These are phyloP conservation scores for Coemansia sp. DNA, from an alignment of 192 early-diverging fungal genomes.

Conservation along the genomic window DNA sequence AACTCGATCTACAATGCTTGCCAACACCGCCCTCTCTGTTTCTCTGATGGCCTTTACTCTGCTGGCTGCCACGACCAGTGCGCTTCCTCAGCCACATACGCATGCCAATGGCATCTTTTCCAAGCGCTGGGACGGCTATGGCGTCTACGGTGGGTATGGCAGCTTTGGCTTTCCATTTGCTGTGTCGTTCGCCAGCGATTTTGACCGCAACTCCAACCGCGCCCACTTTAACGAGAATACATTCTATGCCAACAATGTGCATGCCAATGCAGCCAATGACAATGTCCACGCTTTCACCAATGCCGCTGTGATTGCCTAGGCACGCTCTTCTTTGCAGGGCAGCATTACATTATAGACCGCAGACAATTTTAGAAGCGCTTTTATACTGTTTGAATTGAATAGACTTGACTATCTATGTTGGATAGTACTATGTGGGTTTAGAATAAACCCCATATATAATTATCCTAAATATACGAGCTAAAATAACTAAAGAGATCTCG, in stretches of 20 bases:
- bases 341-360: too few species aligned
- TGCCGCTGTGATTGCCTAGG: constrained; percentile 65
- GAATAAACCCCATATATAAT: too few species aligned
- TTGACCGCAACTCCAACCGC: constrained; percentile 8
- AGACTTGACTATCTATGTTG: too few species aligned
- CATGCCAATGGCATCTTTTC: background rate
- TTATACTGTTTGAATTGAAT: too few species aligned
- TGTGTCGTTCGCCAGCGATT: constrained; percentile 7
- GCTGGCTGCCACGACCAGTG: background rate
- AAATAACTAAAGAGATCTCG: too few species aligned
- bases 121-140: background rate
- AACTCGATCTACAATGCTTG: background rate
- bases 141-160: background rate
- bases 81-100: background rate
- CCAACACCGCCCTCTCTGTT: background rate
- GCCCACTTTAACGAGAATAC: constrained; percentile 26
- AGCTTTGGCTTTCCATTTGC: constrained; percentile 15
- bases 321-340: background rate
- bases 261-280: constrained; percentile 2
- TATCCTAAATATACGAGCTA: too few species aligned
- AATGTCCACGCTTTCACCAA: constrained; percentile 73
- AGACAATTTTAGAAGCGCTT: too few species aligned
- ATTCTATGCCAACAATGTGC: constrained; percentile 13
- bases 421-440: too few species aligned
- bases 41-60: background rate